These are phyloP conservation scores for Pseudofabraea citricarpa DNA, from an alignment of 2,329 filamentous ascomycete genomes.

Conservation along the genomic window DNA sequence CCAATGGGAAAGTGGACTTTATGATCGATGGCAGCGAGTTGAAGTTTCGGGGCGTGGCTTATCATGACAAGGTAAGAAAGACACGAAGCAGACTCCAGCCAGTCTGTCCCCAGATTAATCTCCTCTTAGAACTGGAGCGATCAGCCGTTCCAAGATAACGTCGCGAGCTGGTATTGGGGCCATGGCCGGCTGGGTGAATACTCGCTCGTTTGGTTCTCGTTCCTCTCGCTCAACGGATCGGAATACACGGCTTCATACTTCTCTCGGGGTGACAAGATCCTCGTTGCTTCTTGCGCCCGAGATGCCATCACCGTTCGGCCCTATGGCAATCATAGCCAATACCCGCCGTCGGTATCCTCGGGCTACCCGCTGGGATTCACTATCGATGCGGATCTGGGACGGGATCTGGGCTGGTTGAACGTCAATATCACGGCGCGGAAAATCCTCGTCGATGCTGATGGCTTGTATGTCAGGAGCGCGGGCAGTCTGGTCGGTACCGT, in stretches of 20 bases:
- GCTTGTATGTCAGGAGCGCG: too few relatives aligned
- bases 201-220: constrained; percentile 39
- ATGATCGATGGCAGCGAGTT: constrained; percentile 22
- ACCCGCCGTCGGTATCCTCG: constrained; percentile 9
- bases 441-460: too few relatives aligned
- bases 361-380: neutral
- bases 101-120: neutral
- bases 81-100: too few relatives aligned
- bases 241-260: constrained; percentile 26
- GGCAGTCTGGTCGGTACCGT: too few relatives aligned
- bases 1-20: constrained; percentile 23
- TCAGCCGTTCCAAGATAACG: constrained; percentile 27
- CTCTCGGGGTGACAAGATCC: constrained; percentile 22
- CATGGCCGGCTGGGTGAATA: constrained; percentile 36
- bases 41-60: constrained; percentile 33
- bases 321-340: constrained; percentile 9
- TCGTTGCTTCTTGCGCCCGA: constrained; percentile 23
- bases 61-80: constrained; percentile 42
- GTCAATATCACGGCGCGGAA: too few relatives aligned
- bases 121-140: constrained; percentile 38
- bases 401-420: too few relatives aligned
- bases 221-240: constrained; percentile 20
- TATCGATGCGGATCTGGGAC: constrained; percentile 3
- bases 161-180: constrained; percentile 39
- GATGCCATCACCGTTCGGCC: constrained; percentile 14